Percentiles rank a stretch among this genome's conserved stretches.
phyloP scores from a whole-genome alignment of 805 yeast genomes.

The Saccharomycopsis microspora region DNA sequence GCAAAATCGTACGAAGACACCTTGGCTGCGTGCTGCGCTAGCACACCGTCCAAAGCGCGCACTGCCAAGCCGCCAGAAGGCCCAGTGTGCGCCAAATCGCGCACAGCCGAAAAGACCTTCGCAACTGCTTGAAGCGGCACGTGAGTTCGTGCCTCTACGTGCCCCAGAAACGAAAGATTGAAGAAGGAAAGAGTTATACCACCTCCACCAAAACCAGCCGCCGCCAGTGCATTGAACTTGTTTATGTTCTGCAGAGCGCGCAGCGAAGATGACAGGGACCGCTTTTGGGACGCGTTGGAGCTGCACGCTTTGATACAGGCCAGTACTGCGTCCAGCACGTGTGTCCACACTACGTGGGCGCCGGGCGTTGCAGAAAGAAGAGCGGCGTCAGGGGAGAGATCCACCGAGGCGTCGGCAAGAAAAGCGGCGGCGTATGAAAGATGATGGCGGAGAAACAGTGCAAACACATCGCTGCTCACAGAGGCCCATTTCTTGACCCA shows the following conservation, averaged over 20 bases:
- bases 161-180: conserved; percentile 4
- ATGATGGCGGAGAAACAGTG: conserved; percentile 52
- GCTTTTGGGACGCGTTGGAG: not conserved
- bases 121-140: conserved; percentile 19
- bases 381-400: not conserved
- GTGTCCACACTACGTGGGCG: conserved; percentile 31
- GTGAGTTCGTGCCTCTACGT: conserved; percentile 3
- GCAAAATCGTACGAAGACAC: conserved; percentile 29
- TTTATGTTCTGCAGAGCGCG: not conserved
- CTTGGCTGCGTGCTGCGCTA: conserved; percentile 26
- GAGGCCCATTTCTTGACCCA: conserved; percentile 57
- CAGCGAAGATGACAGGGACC: not conserved
- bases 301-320: conserved; percentile 13
- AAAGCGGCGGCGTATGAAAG: conserved; percentile 17
- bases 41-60: conserved; percentile 24
- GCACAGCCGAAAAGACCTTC: conserved; percentile 24
- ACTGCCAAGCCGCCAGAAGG: conserved; percentile 19
- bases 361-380: conserved; percentile 31
- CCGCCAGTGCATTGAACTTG: not conserved
- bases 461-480: conserved; percentile 45
- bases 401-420: not conserved
- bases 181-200: conserved; percentile 14
- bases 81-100: conserved; percentile 26
- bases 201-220: conserved; percentile 1
- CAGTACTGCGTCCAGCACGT: conserved; percentile 31